Conservation (phyloP, 352 stramenopile genomes). For the Globisporangium nodosum region DNA sequence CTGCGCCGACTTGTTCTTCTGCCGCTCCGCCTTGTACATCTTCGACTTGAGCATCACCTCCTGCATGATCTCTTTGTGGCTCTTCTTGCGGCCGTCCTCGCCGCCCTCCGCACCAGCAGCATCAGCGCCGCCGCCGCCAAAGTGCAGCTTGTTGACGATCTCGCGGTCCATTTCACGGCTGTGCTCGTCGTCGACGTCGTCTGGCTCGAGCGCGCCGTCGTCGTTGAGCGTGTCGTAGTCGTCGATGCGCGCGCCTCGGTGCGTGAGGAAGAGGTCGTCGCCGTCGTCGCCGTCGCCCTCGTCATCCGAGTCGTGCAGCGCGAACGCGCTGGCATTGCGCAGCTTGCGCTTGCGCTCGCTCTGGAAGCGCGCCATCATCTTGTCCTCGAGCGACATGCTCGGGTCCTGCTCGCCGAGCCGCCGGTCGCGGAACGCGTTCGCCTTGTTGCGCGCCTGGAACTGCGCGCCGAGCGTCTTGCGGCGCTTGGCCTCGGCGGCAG, state of each 20-base stretch:
- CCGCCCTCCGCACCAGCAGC: slow-evolving; percentile 7
- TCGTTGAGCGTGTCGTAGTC: slow-evolving; percentile 65
- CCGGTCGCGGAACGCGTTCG: slow-evolving; percentile 85
- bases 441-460: slow-evolving; percentile 81
- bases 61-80: slow-evolving; percentile 87
- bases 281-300: slow-evolving; percentile 61
- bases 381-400: slow-evolving; percentile 87
- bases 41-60: slow-evolving; percentile 91
- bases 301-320: slow-evolving; percentile 73
- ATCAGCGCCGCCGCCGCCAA: slow-evolving; percentile 48
- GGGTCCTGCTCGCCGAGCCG: slow-evolving; percentile 82
- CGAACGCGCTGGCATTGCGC: slow-evolving; percentile 67
- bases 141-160: slow-evolving; percentile 85
- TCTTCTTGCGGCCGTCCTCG: slow-evolving; percentile 55
- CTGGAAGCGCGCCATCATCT: slow-evolving; percentile 90
- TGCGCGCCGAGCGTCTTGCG: slow-evolving; percentile 83
- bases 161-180: slow-evolving; percentile 67
- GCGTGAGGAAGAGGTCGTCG: slow-evolving; percentile 75
- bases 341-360: slow-evolving; percentile 84
- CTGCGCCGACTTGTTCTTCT: slow-evolving; percentile 82
- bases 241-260: slow-evolving; percentile 68
- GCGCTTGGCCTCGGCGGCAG: slow-evolving; percentile 78
- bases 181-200: slow-evolving; percentile 74
- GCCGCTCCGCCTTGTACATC: slow-evolving; percentile 83
- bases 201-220: slow-evolving; percentile 31